Evolutionary conservation across 2,329 filamentous ascomycete species (phyloP).

Genomic region (Davidsoniella virescens): DNA sequence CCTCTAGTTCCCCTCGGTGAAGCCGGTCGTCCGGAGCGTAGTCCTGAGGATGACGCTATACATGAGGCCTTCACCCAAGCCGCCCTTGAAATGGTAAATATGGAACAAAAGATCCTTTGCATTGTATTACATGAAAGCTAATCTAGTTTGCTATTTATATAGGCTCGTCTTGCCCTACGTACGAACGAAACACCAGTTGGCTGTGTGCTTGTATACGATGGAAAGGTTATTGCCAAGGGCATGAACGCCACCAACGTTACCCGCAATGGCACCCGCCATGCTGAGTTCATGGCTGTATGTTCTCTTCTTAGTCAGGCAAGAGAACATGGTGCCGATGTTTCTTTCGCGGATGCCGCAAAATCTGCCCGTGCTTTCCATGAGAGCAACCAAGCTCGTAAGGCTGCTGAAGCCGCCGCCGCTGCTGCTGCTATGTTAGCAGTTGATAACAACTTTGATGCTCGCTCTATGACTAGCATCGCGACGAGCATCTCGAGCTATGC

Average conservation of each 20-base stretch:
- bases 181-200: conserved; percentile 92
- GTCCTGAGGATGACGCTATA: conserved; percentile 22
- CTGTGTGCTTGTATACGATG: conserved; percentile 76
- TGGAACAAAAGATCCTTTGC: background rate
- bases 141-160: background rate
- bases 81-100: conserved; percentile 65
- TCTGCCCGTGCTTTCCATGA: conserved; percentile 14
- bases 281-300: conserved; percentile 77
- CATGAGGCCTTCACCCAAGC: conserved; percentile 60
- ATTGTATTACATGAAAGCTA: conserved; percentile 13
- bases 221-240: conserved; percentile 65
- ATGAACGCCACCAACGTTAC: conserved; percentile 97
- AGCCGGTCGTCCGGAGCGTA: conserved; percentile 12
- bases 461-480: conserved; percentile 7
- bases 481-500: conserved; percentile 7
- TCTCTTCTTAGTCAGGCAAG: conserved; percentile 30
- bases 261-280: conserved; percentile 81
- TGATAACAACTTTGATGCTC: conserved; percentile 7
- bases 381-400: conserved; percentile 16
- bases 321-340: conserved; percentile 6
- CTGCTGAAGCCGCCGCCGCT: conserved; percentile 20
- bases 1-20: conserved; percentile 13
- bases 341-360: conserved; percentile 13
- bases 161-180: conserved; percentile 73
- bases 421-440: conserved; percentile 19